Base-by-base conservation (phyloP, 306 rosid species). In the Cucumis hystrix region DNA sequence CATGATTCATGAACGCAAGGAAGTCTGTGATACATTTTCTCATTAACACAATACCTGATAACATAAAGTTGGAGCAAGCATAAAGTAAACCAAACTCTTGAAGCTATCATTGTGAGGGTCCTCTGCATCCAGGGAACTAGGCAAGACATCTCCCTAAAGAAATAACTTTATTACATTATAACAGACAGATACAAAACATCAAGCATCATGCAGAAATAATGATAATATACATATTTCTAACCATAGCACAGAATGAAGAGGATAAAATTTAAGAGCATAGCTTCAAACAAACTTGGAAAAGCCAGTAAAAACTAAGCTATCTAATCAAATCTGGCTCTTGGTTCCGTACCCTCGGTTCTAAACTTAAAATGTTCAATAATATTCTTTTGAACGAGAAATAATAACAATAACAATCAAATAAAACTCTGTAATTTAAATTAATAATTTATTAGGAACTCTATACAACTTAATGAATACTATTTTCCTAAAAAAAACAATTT, bases 21-120 rank as follows among this genome's bases (percentile, higher is more conserved):
- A 57, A 43, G 15, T 51, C 51, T n/a, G 13, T 47, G 49, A 10
- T 28, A 49, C 15, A 77, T 52, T 78, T 78, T 20, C 37, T 17
- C 9, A 17, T 11, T 25, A 33, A 51, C 6, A 35, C 12, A 79
- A 78, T 83, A 96, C 99, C 99, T 96, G 99, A 84, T 92, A 96
- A 81, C 99, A 96, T 79, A 92, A 83, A 40, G 98, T 96, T 75
- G 98, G 99, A 73, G 99, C 98, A 84, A 91, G 92, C 92, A 96
- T 92, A 85, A 96, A 96, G 88, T 96, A 96, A 30, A 77, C 83
- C 87, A 96, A 79, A 81, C 89, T 88, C 89, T 85, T 84, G 81
- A 96, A 83, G 89, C 82, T 86, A 83, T 86, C 85, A 39, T 64
- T 60, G 65, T 82, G 89, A 81, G 91, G 68, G 83, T 71, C 81